phyloP scores from a whole-genome alignment of 306 rosid species.

The Sphenostylis stenocarpa region DNA sequence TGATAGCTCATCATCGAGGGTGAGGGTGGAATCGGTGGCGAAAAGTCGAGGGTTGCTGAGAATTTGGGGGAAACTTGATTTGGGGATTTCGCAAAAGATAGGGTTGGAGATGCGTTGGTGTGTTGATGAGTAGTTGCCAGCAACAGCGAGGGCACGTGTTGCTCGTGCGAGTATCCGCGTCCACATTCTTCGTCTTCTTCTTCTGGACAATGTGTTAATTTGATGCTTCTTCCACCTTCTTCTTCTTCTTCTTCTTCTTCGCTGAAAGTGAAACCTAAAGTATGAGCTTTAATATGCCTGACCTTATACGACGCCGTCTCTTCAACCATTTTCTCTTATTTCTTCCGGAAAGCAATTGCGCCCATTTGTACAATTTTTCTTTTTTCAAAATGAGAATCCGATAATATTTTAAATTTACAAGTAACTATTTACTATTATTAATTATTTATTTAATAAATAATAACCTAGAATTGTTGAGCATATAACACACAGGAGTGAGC shows the following conservation, averaged over 20 bases:
- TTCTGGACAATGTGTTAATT: neutral
- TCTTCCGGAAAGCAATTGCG: no score
- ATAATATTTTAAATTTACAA: no score
- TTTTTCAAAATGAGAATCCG: no score
- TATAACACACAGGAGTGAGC: no score
- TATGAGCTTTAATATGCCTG: neutral
- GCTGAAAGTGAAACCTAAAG: neutral
- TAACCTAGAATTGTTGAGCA: no score
- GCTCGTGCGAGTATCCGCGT: constrained; percentile 25
- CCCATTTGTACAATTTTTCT: no score
- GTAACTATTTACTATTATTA: no score
- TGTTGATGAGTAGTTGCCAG: neutral
- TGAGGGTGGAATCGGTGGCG: neutral
- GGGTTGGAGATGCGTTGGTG: constrained; percentile 32
- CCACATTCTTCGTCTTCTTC: constrained; percentile 33
- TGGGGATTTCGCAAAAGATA: neutral
- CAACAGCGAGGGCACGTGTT: neutral
- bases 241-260: neutral
- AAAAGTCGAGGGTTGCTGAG: neutral
- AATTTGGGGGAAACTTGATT: neutral
- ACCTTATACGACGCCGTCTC: neutral
- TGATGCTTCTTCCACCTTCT: neutral
- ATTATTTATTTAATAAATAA: no score
- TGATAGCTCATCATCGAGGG: neutral
- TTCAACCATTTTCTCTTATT: neutral